phyloP scores from a whole-genome alignment of 495 filamentous ascomycete species.

The Daldinia grandis region DNA sequence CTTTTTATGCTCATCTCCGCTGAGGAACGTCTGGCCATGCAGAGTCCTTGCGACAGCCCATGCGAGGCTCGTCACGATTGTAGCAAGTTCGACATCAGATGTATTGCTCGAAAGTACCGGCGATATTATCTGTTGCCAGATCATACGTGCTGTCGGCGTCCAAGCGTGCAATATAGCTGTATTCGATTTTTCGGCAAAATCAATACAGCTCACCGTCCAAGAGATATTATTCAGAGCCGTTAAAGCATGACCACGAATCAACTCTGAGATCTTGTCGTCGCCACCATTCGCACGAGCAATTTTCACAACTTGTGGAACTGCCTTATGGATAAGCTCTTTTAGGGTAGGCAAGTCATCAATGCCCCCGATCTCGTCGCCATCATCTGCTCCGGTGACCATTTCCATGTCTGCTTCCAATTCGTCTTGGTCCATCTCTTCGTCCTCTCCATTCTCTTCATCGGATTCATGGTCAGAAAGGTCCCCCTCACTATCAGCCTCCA shows the following conservation, averaged over 20 bases:
- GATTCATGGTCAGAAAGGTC: slow-evolving; percentile 32
- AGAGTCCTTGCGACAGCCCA: slow-evolving; percentile 67
- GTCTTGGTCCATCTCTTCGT: slow-evolving; percentile 50
- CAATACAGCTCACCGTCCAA: slow-evolving; percentile 63
- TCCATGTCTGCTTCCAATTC: slow-evolving; percentile 68
- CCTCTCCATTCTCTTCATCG: slow-evolving; percentile 48
- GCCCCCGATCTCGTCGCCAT: slow-evolving; percentile 45
- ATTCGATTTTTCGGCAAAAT: slow-evolving; percentile 55
- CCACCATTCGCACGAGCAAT: slow-evolving; percentile 44
- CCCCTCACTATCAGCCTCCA: slow-evolving; percentile 48
- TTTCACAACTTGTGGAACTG: slow-evolving; percentile 59
- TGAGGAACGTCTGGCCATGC: slow-evolving; percentile 55
- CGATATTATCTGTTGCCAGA: slow-evolving; percentile 61
- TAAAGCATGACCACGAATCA: slow-evolving; percentile 58
- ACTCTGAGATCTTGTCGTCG: slow-evolving; percentile 31
- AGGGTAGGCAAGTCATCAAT: slow-evolving; percentile 57
- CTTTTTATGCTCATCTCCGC: slow-evolving; percentile 59
- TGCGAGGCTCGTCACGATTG: slow-evolving; percentile 65
- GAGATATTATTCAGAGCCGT: slow-evolving; percentile 67
- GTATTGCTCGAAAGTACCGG: slow-evolving; percentile 64
- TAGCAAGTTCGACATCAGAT: slow-evolving; percentile 66
- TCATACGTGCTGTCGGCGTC: slow-evolving; percentile 57
- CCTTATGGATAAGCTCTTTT: slow-evolving; percentile 56
- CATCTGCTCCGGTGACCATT: slow-evolving; percentile 59
- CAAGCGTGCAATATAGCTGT: slow-evolving; percentile 55